Percentiles rank a stretch among this genome's conserved stretches.
phyloP scores from a whole-genome alignment of 495 filamentous ascomycete species.

The Daldinia caldariorum region DNA sequence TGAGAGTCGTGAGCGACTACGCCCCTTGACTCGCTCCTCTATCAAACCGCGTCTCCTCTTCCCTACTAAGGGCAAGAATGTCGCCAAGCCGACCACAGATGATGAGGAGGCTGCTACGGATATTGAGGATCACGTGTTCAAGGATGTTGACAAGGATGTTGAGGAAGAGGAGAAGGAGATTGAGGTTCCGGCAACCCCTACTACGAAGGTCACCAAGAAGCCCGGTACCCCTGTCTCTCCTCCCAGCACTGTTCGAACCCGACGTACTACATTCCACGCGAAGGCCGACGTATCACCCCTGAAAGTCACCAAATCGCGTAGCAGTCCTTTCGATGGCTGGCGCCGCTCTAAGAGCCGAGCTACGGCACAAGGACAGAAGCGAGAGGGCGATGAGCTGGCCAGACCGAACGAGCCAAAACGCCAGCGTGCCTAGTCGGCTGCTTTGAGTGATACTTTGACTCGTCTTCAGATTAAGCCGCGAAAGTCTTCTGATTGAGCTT shows the following conservation, averaged over 20 bases:
- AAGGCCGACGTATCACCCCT: constrained; percentile 42
- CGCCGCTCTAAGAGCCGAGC: constrained; percentile 64
- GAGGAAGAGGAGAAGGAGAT: constrained; percentile 65
- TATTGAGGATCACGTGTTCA: constrained; percentile 61
- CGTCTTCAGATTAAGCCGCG: constrained; percentile 4
- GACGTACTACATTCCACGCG: constrained; percentile 54
- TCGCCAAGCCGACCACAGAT: constrained; percentile 64
- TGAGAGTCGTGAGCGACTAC: constrained; percentile 59
- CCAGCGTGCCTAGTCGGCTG: constrained; percentile 48
- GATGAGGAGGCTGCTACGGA: constrained; percentile 63
- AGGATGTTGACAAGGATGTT: constrained; percentile 59
- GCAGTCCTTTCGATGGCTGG: constrained; percentile 75
- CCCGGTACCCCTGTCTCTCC: constrained; percentile 64
- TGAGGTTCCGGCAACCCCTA: constrained; percentile 54
- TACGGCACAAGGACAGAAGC: constrained; percentile 53
- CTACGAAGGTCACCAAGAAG: constrained; percentile 42
- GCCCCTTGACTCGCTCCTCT: constrained; percentile 73
- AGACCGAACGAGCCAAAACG: constrained; percentile 49
- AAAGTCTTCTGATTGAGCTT: background rate
- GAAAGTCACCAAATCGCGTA: constrained; percentile 55
- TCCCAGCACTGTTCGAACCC: constrained; percentile 64
- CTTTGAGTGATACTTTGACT: constrained; percentile 2
- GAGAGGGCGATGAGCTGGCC: constrained; percentile 54
- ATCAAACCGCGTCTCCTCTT: constrained; percentile 90
- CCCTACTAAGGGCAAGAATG: constrained; percentile 64